Conservation (phyloP, 164 flowering plant species). For the Taxillus chinensis region DNA sequence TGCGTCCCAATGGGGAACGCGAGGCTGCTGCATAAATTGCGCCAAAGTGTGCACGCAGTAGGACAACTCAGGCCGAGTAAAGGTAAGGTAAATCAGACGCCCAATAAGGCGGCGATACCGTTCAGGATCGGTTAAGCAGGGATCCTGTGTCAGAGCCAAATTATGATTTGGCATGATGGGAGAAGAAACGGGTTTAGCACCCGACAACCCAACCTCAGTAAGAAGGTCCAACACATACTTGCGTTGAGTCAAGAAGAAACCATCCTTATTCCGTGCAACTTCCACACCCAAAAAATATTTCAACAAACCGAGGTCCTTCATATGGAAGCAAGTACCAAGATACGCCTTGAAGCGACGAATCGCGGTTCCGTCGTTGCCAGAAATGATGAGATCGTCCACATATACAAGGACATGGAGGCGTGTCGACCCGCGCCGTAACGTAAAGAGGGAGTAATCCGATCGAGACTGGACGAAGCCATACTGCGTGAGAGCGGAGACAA, state of each 20-base stretch:
- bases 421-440: too few species aligned
- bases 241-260: background rate
- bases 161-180: background rate
- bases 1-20: background rate
- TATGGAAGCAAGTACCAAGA: background rate
- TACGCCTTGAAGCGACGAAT: background rate
- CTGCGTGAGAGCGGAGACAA: too few species aligned
- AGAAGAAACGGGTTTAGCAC: background rate
- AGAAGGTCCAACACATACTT: background rate
- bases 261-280: background rate
- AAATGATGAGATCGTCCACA: too few species aligned
- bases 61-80: background rate
- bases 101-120: too few species aligned
- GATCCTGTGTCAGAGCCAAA: background rate
- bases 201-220: background rate
- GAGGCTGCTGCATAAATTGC: background rate
- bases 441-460: too few species aligned
- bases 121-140: background rate
- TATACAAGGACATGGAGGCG: too few species aligned
- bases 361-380: background rate
- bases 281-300: too few species aligned
- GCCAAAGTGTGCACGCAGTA: conserved; percentile 1
- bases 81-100: background rate
- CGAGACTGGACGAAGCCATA: too few species aligned
- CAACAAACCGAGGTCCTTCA: too few species aligned